Base-by-base conservation (phyloP, 495 filamentous ascomycete genomes). In the Penicillium silybi region DNA sequence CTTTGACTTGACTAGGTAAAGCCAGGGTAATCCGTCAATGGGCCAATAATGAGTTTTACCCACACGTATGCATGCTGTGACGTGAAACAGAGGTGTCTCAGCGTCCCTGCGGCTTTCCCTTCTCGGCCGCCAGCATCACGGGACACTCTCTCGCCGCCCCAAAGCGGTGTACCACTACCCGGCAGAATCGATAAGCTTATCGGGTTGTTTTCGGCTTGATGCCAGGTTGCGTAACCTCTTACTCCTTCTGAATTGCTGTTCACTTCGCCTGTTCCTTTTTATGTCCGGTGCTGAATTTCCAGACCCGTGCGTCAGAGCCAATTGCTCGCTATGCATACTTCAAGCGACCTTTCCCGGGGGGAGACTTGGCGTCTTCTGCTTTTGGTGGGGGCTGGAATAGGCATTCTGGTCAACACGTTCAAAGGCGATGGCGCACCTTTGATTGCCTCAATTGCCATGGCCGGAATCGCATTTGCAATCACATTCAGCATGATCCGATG, bases 401-500 rank as follows among this genome's bases (percentile, higher is more conserved):
- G 80, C 52, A 74, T 97, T 52, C 77, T 97, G 46, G 76, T 81
- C 48, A 91, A 92, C 71, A 90, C 90, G 41, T 88, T 96, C 65
- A 73, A 80, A 32, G 85, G 81, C 49, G 91, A 97, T 65, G 92
- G 90, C 59, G 90, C 89, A 58, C 95, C 95, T 15, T 77, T 99
- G 48, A 76, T 95, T 53, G 91, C 90, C 7, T 95, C 90, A 13
- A 73, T 95, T 35, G 91, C 91, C 6, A 85, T 97, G 57, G 87
- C 87, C 61, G 85, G 87, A 10, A 77, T 97, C 49, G 90, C 87
- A 4, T 99, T 95, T 65, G 73, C 86, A 6, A 79, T 82, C 17
- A 80, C 82, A 3, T 97, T 86, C 65, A 84, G 87, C 45, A 75
- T 97, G 69, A 92, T 99, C 64, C 75, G 85, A 75, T 97, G 93